A percentile compares a stretch with the other conserved stretches of the same genome.
Conservation (phyloP, 108 stramenopile species). For the Fragilaria radians region DNA sequence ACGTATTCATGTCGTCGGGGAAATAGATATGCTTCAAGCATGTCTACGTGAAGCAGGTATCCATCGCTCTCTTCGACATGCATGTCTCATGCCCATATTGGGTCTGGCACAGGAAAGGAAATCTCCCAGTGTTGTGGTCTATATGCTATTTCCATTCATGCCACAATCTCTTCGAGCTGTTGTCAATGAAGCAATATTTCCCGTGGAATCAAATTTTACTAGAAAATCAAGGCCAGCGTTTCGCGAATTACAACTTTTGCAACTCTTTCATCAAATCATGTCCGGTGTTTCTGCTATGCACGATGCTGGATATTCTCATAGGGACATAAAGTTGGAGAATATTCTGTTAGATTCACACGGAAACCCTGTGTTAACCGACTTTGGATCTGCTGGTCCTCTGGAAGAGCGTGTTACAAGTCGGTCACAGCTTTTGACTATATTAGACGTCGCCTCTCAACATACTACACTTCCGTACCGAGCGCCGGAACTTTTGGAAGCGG, state of each 20-base stretch:
- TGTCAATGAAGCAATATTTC: constrained; percentile 53
- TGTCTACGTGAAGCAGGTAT: constrained; percentile 66
- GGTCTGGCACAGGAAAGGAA: constrained; percentile 15
- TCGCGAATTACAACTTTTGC: constrained; percentile 28
- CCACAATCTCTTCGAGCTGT: constrained; percentile 50
- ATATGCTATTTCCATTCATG: constrained; percentile 77
- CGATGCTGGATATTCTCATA: constrained; percentile 50
- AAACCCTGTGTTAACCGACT: constrained; percentile 61
- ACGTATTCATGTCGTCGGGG: constrained; percentile 53
- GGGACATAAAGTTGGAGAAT: constrained; percentile 83
- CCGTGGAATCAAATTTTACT: too few species aligned
- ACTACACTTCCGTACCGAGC: constrained; percentile 81
- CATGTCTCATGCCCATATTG: constrained; percentile 33
- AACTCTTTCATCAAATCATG: constrained; percentile 46
- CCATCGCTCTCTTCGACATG: constrained; percentile 37
- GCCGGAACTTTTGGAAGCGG: constrained; percentile 80
- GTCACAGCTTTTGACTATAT: constrained; percentile 8
- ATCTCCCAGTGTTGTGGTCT: constrained; percentile 31
- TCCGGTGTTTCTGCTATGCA: constrained; percentile 58
- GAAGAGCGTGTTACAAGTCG: constrained; percentile 17
- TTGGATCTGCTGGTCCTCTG: constrained; percentile 37
- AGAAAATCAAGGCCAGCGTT: constrained; percentile 13
- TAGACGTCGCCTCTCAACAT: constrained; percentile 51
- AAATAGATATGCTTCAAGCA: constrained; percentile 40
- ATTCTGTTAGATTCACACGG: constrained; percentile 31